These are phyloP conservation scores for Pyrus hybrid DNA, from an alignment of 331 rosid species.

Conservation along the genomic window DNA sequence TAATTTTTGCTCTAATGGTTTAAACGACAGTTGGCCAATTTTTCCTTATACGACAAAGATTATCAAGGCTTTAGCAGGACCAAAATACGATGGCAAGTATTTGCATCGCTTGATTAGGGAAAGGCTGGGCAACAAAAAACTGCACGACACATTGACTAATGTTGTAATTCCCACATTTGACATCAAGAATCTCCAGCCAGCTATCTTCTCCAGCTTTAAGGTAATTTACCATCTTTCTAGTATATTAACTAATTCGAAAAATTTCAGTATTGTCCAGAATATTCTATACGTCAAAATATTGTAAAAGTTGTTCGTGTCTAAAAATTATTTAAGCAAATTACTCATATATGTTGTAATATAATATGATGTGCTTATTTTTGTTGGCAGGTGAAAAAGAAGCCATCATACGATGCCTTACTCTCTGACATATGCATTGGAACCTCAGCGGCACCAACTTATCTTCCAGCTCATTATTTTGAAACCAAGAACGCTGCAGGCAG, in stretches of 20 bases:
- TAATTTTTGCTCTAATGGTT: not conserved
- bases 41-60: not conserved
- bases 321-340: not conserved
- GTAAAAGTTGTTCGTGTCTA: not conserved
- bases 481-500: not conserved
- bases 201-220: constrained; percentile 39
- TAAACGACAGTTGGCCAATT: not conserved
- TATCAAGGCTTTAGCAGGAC: constrained; percentile 24
- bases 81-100: constrained; percentile 47
- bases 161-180: constrained; percentile 48
- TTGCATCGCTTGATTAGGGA: constrained; percentile 26
- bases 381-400: constrained; percentile 19
- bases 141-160: constrained; percentile 35
- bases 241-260: not conserved
- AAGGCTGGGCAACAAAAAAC: constrained; percentile 21
- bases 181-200: constrained; percentile 39
- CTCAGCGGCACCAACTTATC: constrained; percentile 47
- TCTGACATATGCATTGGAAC: constrained; percentile 45
- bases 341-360: not conserved
- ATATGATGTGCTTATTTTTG: not conserved
- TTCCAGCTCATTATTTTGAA: constrained; percentile 38
- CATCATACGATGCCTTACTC: constrained; percentile 14
- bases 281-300: not conserved
- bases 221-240: not conserved
- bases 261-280: not conserved